phyloP scores from a whole-genome alignment of 2,329 filamentous ascomycete genomes.

The Parascedosporium putredinis region DNA sequence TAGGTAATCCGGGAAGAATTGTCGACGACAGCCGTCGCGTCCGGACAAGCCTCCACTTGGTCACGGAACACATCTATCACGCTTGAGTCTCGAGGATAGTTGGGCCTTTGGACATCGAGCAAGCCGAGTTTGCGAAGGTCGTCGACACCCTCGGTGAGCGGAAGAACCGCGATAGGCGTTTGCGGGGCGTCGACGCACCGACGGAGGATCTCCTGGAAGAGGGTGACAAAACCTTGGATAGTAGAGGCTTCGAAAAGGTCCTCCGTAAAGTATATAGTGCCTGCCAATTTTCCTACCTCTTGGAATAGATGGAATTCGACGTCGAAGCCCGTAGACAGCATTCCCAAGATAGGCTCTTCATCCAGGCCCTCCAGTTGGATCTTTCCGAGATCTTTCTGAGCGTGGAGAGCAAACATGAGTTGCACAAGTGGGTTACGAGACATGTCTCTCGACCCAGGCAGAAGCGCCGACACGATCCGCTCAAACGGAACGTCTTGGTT shows the following conservation, averaged over 20 bases:
- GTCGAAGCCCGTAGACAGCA: background rate
- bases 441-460: slow-evolving; percentile 4
- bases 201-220: slow-evolving; percentile 12
- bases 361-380: background rate
- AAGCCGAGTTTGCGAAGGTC: slow-evolving; percentile 10
- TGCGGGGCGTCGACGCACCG: slow-evolving; percentile 2
- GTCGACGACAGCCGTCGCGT: slow-evolving; percentile 14
- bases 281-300: background rate
- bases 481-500: slow-evolving; percentile 18
- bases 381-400: slow-evolving; percentile 10
- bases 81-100: slow-evolving; percentile 14
- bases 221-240: slow-evolving; percentile 12
- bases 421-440: slow-evolving; percentile 13
- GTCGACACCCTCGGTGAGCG: background rate
- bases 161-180: background rate
- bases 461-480: slow-evolving; percentile 11
- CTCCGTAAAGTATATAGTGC: background rate
- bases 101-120: slow-evolving; percentile 9
- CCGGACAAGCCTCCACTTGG: slow-evolving; percentile 12
- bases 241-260: slow-evolving; percentile 5
- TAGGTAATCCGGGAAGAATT: slow-evolving; percentile 8
- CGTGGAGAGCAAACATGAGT: slow-evolving; percentile 14
- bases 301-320: background rate
- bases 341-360: background rate
- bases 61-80: slow-evolving; percentile 16